Percentiles rank a stretch among this genome's conserved stretches.
phyloP scores from a whole-genome alignment of 2,329 filamentous ascomycete species.

The Phoma sp. region DNA sequence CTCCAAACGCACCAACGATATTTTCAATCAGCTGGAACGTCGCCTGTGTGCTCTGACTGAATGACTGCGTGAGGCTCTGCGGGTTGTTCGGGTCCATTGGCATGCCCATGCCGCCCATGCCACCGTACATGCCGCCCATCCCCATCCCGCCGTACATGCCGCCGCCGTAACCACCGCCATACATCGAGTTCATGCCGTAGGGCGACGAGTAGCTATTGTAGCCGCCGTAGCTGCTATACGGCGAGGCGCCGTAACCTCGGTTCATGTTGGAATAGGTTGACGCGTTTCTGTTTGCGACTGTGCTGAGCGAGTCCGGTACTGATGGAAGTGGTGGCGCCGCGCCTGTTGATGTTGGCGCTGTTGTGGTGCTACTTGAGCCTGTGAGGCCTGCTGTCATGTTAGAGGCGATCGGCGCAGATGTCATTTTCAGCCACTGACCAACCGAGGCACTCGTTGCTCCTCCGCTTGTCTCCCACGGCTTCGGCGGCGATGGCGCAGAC shows the following conservation, averaged over 20 bases:
- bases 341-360: slow-evolving; percentile 48
- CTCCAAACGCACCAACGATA: slow-evolving; percentile 93
- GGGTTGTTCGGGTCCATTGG: slow-evolving; percentile 77
- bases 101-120: slow-evolving; percentile 44
- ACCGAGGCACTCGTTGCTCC: slow-evolving; percentile 55
- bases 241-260: slow-evolving; percentile 57
- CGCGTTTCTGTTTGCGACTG: slow-evolving; percentile 86
- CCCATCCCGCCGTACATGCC: slow-evolving; percentile 44
- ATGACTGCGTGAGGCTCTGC: slow-evolving; percentile 92
- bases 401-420: slow-evolving; percentile 27
- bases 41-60: slow-evolving; percentile 91
- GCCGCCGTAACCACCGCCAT: slow-evolving; percentile 39
- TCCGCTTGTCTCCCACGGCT: slow-evolving; percentile 91
- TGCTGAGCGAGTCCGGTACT: slow-evolving; percentile 76
- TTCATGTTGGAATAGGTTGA: slow-evolving; percentile 76
- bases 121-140: slow-evolving; percentile 47
- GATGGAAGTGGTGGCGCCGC: slow-evolving; percentile 75
- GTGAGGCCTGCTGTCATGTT: slow-evolving; percentile 40
- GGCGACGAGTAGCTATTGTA: slow-evolving; percentile 60
- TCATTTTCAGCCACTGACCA: slow-evolving; percentile 35
- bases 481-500: slow-evolving; percentile 80
- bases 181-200: slow-evolving; percentile 23
- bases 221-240: slow-evolving; percentile 48
- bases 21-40: slow-evolving; percentile 99
- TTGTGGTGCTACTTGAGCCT: slow-evolving; percentile 48